Evolutionary conservation across 495 filamentous ascomycete species (phyloP).

Genomic region (Hypoxylon crocopeplum): DNA sequence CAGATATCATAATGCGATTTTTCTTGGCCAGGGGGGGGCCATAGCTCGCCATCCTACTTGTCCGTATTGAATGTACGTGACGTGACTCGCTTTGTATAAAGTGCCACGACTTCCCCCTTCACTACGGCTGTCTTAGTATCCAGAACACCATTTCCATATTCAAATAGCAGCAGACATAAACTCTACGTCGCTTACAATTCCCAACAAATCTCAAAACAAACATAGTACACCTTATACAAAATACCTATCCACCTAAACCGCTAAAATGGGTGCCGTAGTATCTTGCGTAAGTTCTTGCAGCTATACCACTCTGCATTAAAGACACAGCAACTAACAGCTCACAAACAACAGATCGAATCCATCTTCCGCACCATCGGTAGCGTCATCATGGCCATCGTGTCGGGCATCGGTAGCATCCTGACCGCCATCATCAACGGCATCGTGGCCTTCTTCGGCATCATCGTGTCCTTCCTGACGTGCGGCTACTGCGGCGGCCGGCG

Average conservation of each 20-base stretch:
- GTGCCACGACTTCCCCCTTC: conserved; percentile 8
- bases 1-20: conserved; percentile 7
- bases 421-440: conserved; percentile 83
- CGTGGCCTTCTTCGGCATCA: conserved; percentile 76
- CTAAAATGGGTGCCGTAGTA: conserved; percentile 92
- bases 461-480: conserved; percentile 89
- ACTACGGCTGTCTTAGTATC: not conserved
- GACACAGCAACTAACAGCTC: conserved; percentile 1
- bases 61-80: conserved; percentile 2
- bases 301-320: not conserved
- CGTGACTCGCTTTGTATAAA: conserved; percentile 17
- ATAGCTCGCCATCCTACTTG: conserved; percentile 1
- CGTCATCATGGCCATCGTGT: conserved; percentile 83
- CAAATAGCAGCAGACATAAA: conserved; percentile 12
- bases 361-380: conserved; percentile 85
- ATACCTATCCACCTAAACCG: conserved; percentile 35
- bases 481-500: conserved; percentile 54
- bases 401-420: conserved; percentile 77
- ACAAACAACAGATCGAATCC: conserved; percentile 67
- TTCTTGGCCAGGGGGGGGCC: conserved; percentile 12
- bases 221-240: conserved; percentile 2
- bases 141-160: conserved; percentile 1
- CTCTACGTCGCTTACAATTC: conserved; percentile 2
- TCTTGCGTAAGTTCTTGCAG: conserved; percentile 78
- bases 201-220: conserved; percentile 12